Base-by-base conservation (phyloP, 768 basidiomycete genomes). In the Neoboletus brunneissimus region DNA sequence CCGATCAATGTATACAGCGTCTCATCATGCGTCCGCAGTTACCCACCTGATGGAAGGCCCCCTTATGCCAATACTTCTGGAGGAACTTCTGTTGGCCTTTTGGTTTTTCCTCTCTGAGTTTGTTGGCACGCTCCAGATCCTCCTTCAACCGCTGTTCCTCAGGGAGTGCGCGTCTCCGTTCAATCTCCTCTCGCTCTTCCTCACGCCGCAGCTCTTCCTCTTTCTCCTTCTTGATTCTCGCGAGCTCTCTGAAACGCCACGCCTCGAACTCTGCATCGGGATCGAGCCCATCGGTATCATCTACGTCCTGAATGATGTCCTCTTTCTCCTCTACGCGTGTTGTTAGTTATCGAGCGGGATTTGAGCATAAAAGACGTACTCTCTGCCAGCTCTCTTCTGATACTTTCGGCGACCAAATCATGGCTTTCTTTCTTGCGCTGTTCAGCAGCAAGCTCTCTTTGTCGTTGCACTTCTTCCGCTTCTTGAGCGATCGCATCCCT, bases 21-120 rank as follows among this genome's bases (percentile, higher is more conserved):
- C 13, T 56, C 41, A 37, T 44, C 42, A 40, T 50, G 27, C 55
- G 6, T 12, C 37, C 15, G 20, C 42, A 57, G 43, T 41, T 12
- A 67, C 80, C 32, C 56, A 91, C 94, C 82, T 95, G 92, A 71
- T 97, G 94, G 79, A 98, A 99, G 57, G 96, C 97, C 64, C 97
- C 97, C 74, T 96, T 98, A 77, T 99, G 97, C 86, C 94, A 98
- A 71, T 97, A 99, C 74, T 97, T 98, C 71, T 98, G 94, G 59
- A 98, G 72, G 75, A 98, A 98, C 67, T 86, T 91, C 69, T 94
- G 90, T 59, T 91, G 81, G 4, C 91, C 93, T 68, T 97, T 90
- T 1, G 91, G 90, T 73, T 95, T 96, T 52, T 91, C 91, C 53
- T 88, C 87, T 54, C 97, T 80, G 32, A 82, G 75, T 70, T 90